A percentile compares a stretch with the other conserved stretches of the same genome.
phyloP scores from a whole-genome alignment of 768 basidiomycete species.

The Cantharellus anzutake region DNA sequence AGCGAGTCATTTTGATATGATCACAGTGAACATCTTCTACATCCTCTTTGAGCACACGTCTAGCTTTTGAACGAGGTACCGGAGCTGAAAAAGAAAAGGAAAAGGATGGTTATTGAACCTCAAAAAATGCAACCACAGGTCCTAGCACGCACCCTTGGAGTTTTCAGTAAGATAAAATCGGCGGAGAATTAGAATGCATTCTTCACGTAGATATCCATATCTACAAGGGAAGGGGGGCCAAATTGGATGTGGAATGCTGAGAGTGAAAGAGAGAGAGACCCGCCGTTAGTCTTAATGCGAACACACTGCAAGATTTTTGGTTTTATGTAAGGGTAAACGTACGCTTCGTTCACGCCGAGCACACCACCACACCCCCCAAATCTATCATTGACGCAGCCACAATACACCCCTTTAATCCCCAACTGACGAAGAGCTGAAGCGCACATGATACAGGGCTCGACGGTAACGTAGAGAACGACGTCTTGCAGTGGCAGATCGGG shows the following conservation, averaged over 20 bases:
- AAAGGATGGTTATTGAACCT: background rate
- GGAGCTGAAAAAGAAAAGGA: slow-evolving; percentile 38
- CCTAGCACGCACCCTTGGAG: slow-evolving; percentile 40
- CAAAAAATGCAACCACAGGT: slow-evolving; percentile 8
- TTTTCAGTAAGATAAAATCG: slow-evolving; percentile 91
- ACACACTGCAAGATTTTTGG: background rate
- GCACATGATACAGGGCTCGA: slow-evolving; percentile 99
- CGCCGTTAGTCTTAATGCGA: background rate
- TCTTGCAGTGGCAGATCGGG: slow-evolving; percentile 43
- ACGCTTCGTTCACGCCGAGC: slow-evolving; percentile 67
- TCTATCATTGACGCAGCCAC: slow-evolving; percentile 87
- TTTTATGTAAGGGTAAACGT: slow-evolving; percentile 12
- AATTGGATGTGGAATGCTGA: slow-evolving; percentile 47
- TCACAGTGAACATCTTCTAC: slow-evolving; percentile 20
- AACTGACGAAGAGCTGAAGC: slow-evolving; percentile 87
- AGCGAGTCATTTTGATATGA: background rate
- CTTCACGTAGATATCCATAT: slow-evolving; percentile 61
- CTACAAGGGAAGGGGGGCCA: slow-evolving; percentile 58
- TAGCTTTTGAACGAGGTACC: slow-evolving; percentile 68
- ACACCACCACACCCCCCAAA: slow-evolving; percentile 97
- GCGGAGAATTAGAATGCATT: slow-evolving; percentile 71
- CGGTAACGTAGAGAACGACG: slow-evolving; percentile 89
- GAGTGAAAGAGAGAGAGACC: background rate
- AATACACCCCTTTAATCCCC: slow-evolving; percentile 78
- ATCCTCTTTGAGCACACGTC: slow-evolving; percentile 70